Percentiles rank a stretch among this genome's conserved stretches.
Conservation (phyloP, 78 protist species). For the Dictyostelium purpureum region DNA sequence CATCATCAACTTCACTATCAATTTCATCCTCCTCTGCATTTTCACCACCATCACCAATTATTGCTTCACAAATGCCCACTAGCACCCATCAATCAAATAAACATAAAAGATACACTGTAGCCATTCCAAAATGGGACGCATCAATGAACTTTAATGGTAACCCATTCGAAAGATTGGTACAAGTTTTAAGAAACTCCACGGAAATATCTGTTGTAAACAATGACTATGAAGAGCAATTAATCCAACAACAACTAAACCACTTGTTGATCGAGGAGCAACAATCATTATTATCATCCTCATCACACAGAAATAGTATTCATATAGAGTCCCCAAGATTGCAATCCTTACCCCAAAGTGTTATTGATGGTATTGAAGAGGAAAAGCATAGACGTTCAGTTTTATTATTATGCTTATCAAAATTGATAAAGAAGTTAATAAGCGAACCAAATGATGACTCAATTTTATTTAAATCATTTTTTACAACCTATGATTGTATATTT, state of each 20-base stretch:
- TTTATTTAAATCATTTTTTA: slow-evolving; percentile 46
- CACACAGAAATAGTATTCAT: neutral
- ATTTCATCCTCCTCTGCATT: slow-evolving; percentile 9
- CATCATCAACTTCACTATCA: slow-evolving; percentile 3
- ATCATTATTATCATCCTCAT: slow-evolving; percentile 30
- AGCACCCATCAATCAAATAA: neutral
- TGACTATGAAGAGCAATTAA: neutral
- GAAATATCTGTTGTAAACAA: neutral
- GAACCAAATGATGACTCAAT: slow-evolving; percentile 47
- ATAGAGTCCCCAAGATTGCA: no score
- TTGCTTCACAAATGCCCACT: neutral
- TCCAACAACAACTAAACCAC: neutral
- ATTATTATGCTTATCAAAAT: slow-evolving; percentile 6
- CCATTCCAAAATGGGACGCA: slow-evolving; percentile 57
- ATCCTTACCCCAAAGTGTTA: neutral
- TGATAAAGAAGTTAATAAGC: slow-evolving; percentile 4
- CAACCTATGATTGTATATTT: slow-evolving; percentile 66
- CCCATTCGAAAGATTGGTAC: slow-evolving; percentile 57
- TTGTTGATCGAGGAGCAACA: no score
- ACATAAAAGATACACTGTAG: slow-evolving; percentile 44
- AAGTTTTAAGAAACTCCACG: slow-evolving; percentile 13
- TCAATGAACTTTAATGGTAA: slow-evolving; percentile 70
- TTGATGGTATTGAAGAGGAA: slow-evolving; percentile 20
- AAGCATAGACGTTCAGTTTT: slow-evolving; percentile 4
- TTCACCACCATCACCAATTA: neutral